Base-by-base conservation (phyloP, 495 filamentous ascomycete genomes). In the Penicillium pulvis region DNA sequence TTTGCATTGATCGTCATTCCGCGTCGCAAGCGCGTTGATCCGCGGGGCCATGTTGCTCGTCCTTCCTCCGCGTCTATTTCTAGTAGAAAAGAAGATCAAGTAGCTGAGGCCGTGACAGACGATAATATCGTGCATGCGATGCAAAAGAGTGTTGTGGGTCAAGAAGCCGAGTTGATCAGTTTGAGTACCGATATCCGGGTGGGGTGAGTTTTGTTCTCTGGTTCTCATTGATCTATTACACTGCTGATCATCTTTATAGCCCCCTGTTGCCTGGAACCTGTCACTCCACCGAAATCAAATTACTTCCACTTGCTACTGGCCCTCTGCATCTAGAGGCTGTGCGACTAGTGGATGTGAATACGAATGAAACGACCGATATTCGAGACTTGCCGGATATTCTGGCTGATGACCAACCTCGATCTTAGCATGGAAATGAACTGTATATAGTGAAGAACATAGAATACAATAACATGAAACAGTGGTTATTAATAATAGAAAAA, bases 121-220 rank as follows among this genome's bases (percentile, higher is more conserved):
- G 91, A 96, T 60, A 90, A 87, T 56, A 82, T 92, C 14, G 79
- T 97, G 30, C 88, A 93, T 72, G 88, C 90, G 20, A 88, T 90
- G 79, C 93, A 96, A 68, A 86, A 85, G 62, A 88, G 79, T 59
- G 84, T 86, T 24, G 79, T 83, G 28, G 75, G 88, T n/a, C 90
- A 94, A 48, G 76, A 83, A 35, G 83, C 86, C 9, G 90, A 93
- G 55, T 65, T 97, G 17, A 80, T 95, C 9, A 91, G 89, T 64
- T 75, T 97, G 45, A 95, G 87, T 59, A 88, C 91, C 6, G 91
- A 97, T 73, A 81, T 93, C 53, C 81, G 90, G 35, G 81, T 96
- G 48, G 93, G 94, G 84, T 89, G 74, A 72, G 83, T 77, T 47
- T 23, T 9, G 19, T 43, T 33, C 35, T 31, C 42, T 17, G 23